Evolutionary conservation across 2,329 filamentous ascomycete species (phyloP), one percentile per base, ranked within the genome.

Genomic region (Sarocladiaceae sp.): DNA sequence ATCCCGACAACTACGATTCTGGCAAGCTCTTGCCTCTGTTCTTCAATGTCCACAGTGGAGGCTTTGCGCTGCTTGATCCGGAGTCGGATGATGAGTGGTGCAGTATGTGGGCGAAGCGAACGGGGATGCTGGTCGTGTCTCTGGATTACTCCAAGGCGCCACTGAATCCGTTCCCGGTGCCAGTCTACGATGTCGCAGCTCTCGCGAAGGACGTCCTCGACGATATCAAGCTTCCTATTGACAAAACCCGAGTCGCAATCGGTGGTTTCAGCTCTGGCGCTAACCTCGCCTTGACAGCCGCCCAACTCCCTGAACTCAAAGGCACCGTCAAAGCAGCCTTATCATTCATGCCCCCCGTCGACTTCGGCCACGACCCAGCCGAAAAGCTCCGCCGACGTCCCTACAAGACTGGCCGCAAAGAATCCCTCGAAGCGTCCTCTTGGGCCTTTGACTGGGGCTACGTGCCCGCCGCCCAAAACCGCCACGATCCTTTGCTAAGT

Each of bases 21-120:
- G 58, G 61, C 7, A 37, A 55, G 1, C 61, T 60, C 6, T 62
- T 72, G 8, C 75, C 77, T 1, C 64, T 73, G 2, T 66, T 79
- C 42, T 64, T 82, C 40, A 70, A 74, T 51, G 69, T 79, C 57
- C 78, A 82, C 57, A 77, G 77, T 51, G 76, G 78, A 53, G 76
- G 75, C 35, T 78, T 76, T 59, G 65, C 67, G 25, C 25, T 80
- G 39, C 70, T 72, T 60, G 58, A 68, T 18, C 69, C 76, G 1
- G 53, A 62, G 46, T 62, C 73, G 39, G 74, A 77, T 57, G 75
- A 79, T 60, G 57, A 58, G n/a, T 76, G 76, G 66, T 78, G 74
- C 61, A 61, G 61, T 35, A 56, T 58, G 52, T 76, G 77, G 56
- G 66, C 75, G 22, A 63, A 69, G 49, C 55, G 60, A 1, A 66